Base-by-base conservation (phyloP, 257 asterid genomes). In the Fraxinus americana region DNA sequence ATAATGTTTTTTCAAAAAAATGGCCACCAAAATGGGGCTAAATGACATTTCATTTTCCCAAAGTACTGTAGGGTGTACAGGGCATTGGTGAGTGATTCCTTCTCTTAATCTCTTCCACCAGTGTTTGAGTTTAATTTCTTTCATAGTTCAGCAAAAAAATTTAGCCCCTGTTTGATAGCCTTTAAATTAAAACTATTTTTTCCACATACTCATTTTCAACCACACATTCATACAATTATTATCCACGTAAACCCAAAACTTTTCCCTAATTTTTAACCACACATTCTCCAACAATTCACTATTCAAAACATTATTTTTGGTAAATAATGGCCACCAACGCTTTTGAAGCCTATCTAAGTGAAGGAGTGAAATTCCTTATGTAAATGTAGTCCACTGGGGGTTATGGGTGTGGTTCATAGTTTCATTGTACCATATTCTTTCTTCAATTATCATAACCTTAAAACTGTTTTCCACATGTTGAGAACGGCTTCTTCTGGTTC, bases 21-120 rank as follows among this genome's bases (percentile, higher is more conserved):
- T 39, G 45, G 45, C 45, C 45, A 39, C 11, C 45, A 9, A 9
- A 39, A 12, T 1, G 13, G 45, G 45, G 13, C 45, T 39, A 57
- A 57, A 57, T n/a, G 66, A 57, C 29, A 57, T 57, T 57, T 57
- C 10, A 57, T 57, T 57, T 57, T 57, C 59, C 66, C 66, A n/a
- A 57, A 57, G 29, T 17, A 54, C 65, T 1, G 3, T n/a, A n/a
- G 66, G 29, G 66, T 7, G 27, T 1, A 57, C 27, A 57, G 4
- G 66, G 12, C 27, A 57, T 48, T n/a, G 27, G 66, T 6, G 29
- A 57, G 66, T 19, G 66, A n/a, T 57, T n/a, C 29, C 66, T 57
- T 19, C 66, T n/a, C 69, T 63, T 11, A 63, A 25, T 27, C 36
- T 59, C 67, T 59, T 57, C 23, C 29, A 59, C 23, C 29, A 59